phyloP scores from a whole-genome alignment of 2,329 filamentous ascomycete species.

The Thelonectria olida region DNA sequence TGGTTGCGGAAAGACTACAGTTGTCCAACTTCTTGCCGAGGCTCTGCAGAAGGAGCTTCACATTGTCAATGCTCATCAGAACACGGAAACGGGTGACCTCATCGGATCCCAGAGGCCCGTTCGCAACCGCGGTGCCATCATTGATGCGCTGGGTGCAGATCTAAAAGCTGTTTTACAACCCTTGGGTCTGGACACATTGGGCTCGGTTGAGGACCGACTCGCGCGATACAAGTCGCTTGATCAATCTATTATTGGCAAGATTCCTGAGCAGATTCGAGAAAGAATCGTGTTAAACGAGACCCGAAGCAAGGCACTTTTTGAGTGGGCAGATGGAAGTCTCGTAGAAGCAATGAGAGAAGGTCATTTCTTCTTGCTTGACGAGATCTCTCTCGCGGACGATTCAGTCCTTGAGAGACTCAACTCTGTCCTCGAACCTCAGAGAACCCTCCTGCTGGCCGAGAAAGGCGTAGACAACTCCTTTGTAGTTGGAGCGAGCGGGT shows the following conservation, averaged over 20 bases:
- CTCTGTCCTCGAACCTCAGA: slow-evolving; percentile 89
- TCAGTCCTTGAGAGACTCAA: slow-evolving; percentile 96
- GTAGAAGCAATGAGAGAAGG: slow-evolving; percentile 93
- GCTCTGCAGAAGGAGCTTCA: slow-evolving; percentile 79
- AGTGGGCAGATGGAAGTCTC: slow-evolving; percentile 94
- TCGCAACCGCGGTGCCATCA: slow-evolving; percentile 80
- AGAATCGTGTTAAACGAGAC: slow-evolving; percentile 59
- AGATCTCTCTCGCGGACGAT: slow-evolving; percentile 97
- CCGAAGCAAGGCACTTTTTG: slow-evolving; percentile 86
- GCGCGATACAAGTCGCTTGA: slow-evolving; percentile 62
- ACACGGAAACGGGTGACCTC: slow-evolving; percentile 95
- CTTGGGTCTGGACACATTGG: slow-evolving; percentile 51
- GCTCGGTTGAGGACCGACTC: slow-evolving; percentile 64
- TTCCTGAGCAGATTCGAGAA: slow-evolving; percentile 60
- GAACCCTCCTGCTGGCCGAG: slow-evolving; percentile 89
- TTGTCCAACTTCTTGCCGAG: slow-evolving; percentile 91
- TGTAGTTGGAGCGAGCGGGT: slow-evolving; percentile 78
- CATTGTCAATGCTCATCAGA: slow-evolving; percentile 97
- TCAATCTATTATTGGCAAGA: slow-evolving; percentile 54
- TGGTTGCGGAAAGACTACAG: slow-evolving; percentile 96
- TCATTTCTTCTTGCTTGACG: slow-evolving; percentile 92
- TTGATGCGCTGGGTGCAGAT: slow-evolving; percentile 71
- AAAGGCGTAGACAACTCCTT: slow-evolving; percentile 89
- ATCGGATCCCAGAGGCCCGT: slow-evolving; percentile 95
- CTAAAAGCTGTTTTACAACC: slow-evolving; percentile 58